Evolutionary conservation across 371 early-diverging fungal species (phyloP), one percentile per base, ranked within the genome.

Genomic region (Apophysomyces variabilis): DNA sequence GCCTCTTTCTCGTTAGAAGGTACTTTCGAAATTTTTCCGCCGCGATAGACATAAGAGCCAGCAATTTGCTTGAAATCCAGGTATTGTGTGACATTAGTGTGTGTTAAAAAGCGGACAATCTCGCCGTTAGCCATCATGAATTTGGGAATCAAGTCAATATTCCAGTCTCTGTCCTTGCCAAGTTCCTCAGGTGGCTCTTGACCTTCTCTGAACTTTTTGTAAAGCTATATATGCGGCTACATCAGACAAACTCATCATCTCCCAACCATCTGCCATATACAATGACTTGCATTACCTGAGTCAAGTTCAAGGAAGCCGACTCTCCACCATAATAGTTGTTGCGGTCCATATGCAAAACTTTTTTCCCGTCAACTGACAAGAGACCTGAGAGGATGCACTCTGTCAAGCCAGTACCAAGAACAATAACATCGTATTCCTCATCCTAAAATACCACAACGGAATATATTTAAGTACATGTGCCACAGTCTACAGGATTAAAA

Each of bases 321-420:
- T 98, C 98, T 66, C 93, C 98, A 70, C 99, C 99, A 76, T 99
- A 99, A 76, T 96, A 96, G 78, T 96, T 91, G 80, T 99, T 99
- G 65, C 96, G 89, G 80, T 99, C 99, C 84, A 99, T 92, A 75
- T 98, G 97, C 65, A 98, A 85, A 4, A 99, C 99, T 80, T 97
- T 98, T 84, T 99, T 98, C 69, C 97, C 96, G 71, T 99, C 97
- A 46, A 97, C 94, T 14, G 99, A 96, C 38, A 99, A 88, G 46
- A 99, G 88, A 60, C 98, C 98, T n/a, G 98, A 96, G 50, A 99
- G 89, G 77, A 99, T 95, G 84, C 99, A 99, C 85, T 99, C 99
- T 77, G 99, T 96, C 68, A 99, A 87, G 61, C 99, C 99, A 57
- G 99, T 99, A 64, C 99, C 99, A 64, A 99, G 88, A 69, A 98